Conservation (phyloP, 176 grass and related monocot species). For the Ananas comosus region DNA sequence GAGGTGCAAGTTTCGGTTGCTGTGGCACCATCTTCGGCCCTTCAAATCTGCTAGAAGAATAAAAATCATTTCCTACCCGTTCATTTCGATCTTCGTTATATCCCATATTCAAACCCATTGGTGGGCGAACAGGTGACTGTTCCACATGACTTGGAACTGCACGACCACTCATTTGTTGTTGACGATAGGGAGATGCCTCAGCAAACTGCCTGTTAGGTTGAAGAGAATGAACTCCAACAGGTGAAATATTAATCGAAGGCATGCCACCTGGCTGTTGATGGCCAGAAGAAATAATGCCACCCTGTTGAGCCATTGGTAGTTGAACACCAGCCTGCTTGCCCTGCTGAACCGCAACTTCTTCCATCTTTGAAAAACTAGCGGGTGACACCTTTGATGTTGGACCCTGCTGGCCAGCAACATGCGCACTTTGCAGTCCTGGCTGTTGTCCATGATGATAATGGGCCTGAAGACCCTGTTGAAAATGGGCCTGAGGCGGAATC, state of each 20-base stretch:
- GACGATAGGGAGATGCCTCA: slow-evolving; percentile 39
- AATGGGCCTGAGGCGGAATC: slow-evolving; percentile 23
- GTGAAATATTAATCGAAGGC: slow-evolving; percentile 33
- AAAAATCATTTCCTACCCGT: slow-evolving; percentile 36
- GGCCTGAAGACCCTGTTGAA: slow-evolving; percentile 28
- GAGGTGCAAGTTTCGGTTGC: slow-evolving; percentile 66
- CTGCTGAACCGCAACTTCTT: slow-evolving; percentile 26
- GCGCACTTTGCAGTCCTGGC: slow-evolving; percentile 10
- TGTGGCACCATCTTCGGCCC: slow-evolving; percentile 40
- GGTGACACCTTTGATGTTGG: slow-evolving; percentile 40
- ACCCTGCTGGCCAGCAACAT: slow-evolving; percentile 17
- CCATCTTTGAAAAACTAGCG: slow-evolving; percentile 27
- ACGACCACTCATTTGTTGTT: slow-evolving; percentile 26
- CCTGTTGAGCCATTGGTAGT: slow-evolving; percentile 36
- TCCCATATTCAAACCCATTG: slow-evolving; percentile 39
- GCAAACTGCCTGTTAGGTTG: slow-evolving; percentile 37
- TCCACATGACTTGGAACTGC: slow-evolving; percentile 36
- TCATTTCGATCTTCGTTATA: slow-evolving; percentile 44
- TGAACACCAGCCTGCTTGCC: slow-evolving; percentile 44
- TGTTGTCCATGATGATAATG: slow-evolving; percentile 34
- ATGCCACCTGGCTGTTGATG: slow-evolving; percentile 36
- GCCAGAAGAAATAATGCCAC: slow-evolving; percentile 27
- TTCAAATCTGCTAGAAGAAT: slow-evolving; percentile 44
- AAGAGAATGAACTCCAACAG: slow-evolving; percentile 21
- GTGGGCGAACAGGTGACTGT: slow-evolving; percentile 39